phyloP scores from a whole-genome alignment of 2,329 filamentous ascomycete genomes.

The Penicillium palitans region DNA sequence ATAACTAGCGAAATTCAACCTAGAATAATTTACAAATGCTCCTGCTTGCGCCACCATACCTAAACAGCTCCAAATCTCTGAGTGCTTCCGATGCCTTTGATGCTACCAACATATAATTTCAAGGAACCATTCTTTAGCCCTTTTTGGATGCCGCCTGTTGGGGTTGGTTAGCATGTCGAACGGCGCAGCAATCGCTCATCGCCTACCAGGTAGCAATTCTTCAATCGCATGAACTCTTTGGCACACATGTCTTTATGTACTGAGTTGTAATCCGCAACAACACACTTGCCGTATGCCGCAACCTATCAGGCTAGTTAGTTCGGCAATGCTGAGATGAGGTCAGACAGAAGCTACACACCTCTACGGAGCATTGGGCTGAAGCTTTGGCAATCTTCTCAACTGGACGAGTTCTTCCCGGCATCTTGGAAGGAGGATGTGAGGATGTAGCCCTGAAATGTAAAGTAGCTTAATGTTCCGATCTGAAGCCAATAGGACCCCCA shows the following conservation, averaged over 20 bases:
- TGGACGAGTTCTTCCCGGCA: slow-evolving; percentile 57
- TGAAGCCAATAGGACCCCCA: background rate
- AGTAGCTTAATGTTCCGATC: background rate
- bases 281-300: slow-evolving; percentile 83
- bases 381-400: slow-evolving; percentile 69
- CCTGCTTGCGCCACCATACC: slow-evolving; percentile 1
- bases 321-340: background rate
- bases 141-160: slow-evolving; percentile 56
- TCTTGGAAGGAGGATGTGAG: slow-evolving; percentile 26
- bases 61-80: background rate
- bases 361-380: slow-evolving; percentile 63
- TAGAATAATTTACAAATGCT: background rate
- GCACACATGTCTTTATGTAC: slow-evolving; percentile 88
- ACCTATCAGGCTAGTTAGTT: slow-evolving; percentile 57
- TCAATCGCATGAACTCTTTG: slow-evolving; percentile 79
- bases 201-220: slow-evolving; percentile 81
- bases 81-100: background rate
- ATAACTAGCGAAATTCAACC: background rate
- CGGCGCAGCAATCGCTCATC: background rate
- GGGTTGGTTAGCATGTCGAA: slow-evolving; percentile 1
- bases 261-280: slow-evolving; percentile 84
- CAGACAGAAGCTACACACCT: slow-evolving; percentile 50
- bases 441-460: slow-evolving; percentile 1
- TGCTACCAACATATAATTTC: background rate
- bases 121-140: slow-evolving; percentile 29